Evolutionary conservation across 208 protist species (phyloP).

Genomic region (Leishmania tropica): DNA sequence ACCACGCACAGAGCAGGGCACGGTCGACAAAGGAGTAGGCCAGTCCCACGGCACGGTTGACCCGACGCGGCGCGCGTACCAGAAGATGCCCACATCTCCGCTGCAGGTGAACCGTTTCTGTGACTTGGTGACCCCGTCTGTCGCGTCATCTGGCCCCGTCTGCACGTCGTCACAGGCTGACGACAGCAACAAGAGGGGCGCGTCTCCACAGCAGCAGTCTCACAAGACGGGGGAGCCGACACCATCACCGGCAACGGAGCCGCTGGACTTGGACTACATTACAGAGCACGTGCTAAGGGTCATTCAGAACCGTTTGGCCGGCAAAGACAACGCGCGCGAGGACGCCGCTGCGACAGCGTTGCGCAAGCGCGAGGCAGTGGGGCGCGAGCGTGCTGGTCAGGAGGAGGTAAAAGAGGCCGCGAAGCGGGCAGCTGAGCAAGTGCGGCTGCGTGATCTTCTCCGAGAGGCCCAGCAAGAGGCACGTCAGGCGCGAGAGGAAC

Average conservation of each 20-base stretch:
- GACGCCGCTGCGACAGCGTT: not conserved
- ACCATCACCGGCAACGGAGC: not conserved
- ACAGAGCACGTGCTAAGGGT: constrained; percentile 26
- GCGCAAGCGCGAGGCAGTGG: not conserved
- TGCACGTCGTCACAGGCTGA: not conserved
- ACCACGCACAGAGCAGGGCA: not conserved
- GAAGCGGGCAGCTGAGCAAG: not conserved
- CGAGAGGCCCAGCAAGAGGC: constrained; percentile 9
- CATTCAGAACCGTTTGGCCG: constrained; percentile 8
- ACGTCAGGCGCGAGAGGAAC: not conserved
- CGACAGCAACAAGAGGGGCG: not conserved
- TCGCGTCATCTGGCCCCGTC: constrained; percentile 8
- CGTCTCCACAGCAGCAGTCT: not conserved
- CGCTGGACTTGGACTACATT: constrained; percentile 19
- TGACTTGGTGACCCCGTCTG: constrained; percentile 3
- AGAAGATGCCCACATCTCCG: constrained; percentile 11
- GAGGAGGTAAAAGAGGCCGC: not conserved
- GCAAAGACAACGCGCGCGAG: not conserved
- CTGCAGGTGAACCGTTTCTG: constrained; percentile 17
- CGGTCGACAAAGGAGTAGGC: not conserved
- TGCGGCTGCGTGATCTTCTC: constrained; percentile 9
- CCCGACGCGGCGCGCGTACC: constrained; percentile 7
- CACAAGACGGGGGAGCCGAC: too few relatives aligned
- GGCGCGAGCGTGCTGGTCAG: not conserved
- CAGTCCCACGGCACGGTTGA: constrained; percentile 1